A percentile compares a stretch with the other conserved stretches of the same genome.
phyloP scores from a whole-genome alignment of 1,284 basidiomycete species.

The Malassezia brasiliensis region DNA sequence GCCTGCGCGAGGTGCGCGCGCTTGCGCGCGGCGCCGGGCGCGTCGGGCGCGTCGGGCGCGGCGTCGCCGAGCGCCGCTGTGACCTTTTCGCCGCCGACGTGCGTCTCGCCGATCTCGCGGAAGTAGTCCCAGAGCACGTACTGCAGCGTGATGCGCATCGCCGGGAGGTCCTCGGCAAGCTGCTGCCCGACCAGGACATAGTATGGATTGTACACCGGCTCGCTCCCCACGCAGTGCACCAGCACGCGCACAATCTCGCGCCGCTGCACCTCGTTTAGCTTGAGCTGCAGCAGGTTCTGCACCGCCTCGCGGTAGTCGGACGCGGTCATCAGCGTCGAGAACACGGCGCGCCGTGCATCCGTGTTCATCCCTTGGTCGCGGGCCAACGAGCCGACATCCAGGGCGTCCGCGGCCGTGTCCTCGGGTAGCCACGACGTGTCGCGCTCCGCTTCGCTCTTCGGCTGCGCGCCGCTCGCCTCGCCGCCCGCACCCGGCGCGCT shows the following conservation, averaged over 20 bases:
- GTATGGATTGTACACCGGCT: conserved; percentile 87
- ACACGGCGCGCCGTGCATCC: conserved; percentile 78
- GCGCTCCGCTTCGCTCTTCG: background rate
- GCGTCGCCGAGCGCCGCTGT: conserved; percentile 50
- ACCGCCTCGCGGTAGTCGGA: conserved; percentile 86
- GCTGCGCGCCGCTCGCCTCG: conserved; percentile 33
- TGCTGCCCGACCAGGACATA: conserved; percentile 67
- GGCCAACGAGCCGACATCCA: conserved; percentile 64
- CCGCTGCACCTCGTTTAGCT: conserved; percentile 78
- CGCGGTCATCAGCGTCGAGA: conserved; percentile 73
- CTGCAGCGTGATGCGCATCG: conserved; percentile 82
- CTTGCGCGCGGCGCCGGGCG: conserved; percentile 36
- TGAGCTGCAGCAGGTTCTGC: conserved; percentile 70
- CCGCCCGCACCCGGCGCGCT: conserved; percentile 51
- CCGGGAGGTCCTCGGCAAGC: conserved; percentile 50
- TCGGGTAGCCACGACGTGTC: conserved; percentile 45
- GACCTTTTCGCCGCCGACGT: conserved; percentile 71
- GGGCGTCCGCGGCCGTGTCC: conserved; percentile 19
- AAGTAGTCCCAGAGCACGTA: conserved; percentile 96
- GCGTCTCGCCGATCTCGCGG: conserved; percentile 73
- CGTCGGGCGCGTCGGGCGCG: conserved; percentile 50
- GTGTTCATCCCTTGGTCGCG: conserved; percentile 97
- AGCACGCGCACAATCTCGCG: conserved; percentile 86
- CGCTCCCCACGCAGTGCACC: conserved; percentile 79
- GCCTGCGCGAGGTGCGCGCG: conserved; percentile 64